phyloP scores from a whole-genome alignment of 2,329 filamentous ascomycete genomes.

The Sporothrix brunneoviolacea region DNA sequence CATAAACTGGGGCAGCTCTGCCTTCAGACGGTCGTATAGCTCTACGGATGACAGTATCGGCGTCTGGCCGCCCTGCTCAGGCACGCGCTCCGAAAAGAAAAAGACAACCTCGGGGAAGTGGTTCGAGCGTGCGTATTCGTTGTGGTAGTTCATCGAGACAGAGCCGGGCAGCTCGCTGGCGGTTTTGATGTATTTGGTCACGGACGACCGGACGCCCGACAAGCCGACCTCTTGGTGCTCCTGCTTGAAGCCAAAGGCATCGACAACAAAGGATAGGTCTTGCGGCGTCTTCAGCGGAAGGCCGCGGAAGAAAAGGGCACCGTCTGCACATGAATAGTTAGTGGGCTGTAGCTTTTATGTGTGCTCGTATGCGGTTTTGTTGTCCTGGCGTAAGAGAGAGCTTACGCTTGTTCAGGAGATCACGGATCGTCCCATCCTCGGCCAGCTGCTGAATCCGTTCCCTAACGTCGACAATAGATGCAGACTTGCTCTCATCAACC shows the following conservation, averaged over 20 bases:
- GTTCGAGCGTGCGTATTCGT: constrained; percentile 23
- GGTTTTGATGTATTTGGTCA: constrained; percentile 7
- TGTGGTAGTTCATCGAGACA: constrained; percentile 22
- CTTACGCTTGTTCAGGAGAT: not conserved
- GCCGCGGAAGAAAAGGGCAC: constrained; percentile 23
- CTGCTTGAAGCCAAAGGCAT: constrained; percentile 21
- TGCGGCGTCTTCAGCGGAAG: constrained; percentile 18
- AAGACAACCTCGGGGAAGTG: constrained; percentile 24
- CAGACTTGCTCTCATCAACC: not conserved
- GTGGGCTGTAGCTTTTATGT: too few relatives aligned
- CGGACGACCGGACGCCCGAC: constrained; percentile 20
- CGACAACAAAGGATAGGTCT: constrained; percentile 22
- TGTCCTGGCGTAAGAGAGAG: accelerated
- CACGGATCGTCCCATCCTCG: not conserved
- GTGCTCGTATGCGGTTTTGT: too few relatives aligned
- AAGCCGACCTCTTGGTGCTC: constrained; percentile 10
- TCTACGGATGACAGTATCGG: constrained; percentile 22
- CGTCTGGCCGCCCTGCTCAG: constrained; percentile 22
- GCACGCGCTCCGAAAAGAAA: constrained; percentile 21
- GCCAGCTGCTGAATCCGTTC: not conserved
- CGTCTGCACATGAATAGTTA: constrained; percentile 15
- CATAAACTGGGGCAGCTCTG: constrained; percentile 21
- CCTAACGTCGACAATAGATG: not conserved
- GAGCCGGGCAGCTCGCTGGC: constrained; percentile 25
- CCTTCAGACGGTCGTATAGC: constrained; percentile 19